Conservation (phyloP, 2,329 filamentous ascomycete genomes). For the Ophiostoma sp. region DNA sequence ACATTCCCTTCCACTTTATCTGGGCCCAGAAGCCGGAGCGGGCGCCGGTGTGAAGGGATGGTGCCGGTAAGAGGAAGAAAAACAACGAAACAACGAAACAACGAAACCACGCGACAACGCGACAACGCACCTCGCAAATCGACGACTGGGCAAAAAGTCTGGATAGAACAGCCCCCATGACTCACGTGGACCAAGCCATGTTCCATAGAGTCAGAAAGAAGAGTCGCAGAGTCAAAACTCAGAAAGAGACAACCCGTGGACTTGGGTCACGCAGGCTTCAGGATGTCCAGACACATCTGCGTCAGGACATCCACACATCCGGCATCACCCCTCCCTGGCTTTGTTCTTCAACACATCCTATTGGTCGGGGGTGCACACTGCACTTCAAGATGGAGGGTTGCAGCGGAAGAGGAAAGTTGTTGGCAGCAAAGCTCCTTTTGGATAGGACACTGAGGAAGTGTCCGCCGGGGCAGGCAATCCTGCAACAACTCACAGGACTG, state of each 20-base stretch:
- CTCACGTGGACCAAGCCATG: neutral
- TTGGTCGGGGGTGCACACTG: neutral
- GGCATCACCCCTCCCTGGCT: neutral
- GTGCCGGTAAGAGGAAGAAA: too few relatives aligned
- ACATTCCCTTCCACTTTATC: conserved; percentile 46
- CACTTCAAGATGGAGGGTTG: neutral
- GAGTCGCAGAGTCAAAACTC: neutral
- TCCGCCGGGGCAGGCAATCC: neutral
- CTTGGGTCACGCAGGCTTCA: neutral
- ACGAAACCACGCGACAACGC: neutral
- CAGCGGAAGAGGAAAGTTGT: neutral
- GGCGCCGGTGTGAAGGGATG: conserved; percentile 25
- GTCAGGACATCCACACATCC: neutral
- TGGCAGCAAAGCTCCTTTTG: neutral
- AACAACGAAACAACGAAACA: neutral
- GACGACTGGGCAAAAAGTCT: too few relatives aligned
- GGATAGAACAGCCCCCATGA: too few relatives aligned
- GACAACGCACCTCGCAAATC: too few relatives aligned
- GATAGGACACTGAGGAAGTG: neutral
- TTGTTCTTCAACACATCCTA: neutral
- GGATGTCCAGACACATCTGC: neutral
- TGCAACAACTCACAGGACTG: neutral
- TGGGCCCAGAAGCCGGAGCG: conserved; percentile 49
- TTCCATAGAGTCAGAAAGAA: neutral
- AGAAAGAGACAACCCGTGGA: neutral